A percentile compares a stretch with the other conserved stretches of the same genome.
phyloP scores from a whole-genome alignment of 768 basidiomycete genomes.

The Podaxis rugospora region DNA sequence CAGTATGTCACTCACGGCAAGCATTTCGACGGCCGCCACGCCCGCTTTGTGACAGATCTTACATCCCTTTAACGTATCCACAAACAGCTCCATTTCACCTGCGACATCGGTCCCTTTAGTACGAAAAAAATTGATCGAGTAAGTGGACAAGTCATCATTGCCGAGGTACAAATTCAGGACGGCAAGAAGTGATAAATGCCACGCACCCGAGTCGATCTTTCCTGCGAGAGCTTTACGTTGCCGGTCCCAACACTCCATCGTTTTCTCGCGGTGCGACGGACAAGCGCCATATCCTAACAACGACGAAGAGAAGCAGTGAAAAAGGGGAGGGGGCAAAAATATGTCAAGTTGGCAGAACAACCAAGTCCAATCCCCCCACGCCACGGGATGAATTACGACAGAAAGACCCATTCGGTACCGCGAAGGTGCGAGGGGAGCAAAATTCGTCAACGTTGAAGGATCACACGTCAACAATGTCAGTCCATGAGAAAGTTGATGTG shows the following conservation, averaged over 20 bases:
- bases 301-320: not conserved
- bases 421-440: not conserved
- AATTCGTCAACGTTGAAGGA: not conserved
- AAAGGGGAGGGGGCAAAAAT: not conserved
- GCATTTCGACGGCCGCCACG: conserved; percentile 64
- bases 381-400: not conserved
- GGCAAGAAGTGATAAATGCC: not conserved
- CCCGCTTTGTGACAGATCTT: conserved; percentile 55
- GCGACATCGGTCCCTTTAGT: conserved; percentile 58
- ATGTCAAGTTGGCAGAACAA: not conserved
- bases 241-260: conserved; percentile 47
- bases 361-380: not conserved
- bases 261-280: conserved; percentile 40
- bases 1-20: conserved; percentile 41
- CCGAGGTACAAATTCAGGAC: not conserved
- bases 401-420: not conserved
- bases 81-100: conserved; percentile 58
- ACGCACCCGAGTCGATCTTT: conserved; percentile 51
- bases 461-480: not conserved
- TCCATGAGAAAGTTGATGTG: not conserved
- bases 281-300: conserved; percentile 55
- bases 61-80: conserved; percentile 43
- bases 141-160: not conserved
- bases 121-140: conserved; percentile 12
- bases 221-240: conserved; percentile 39